phyloP scores from a whole-genome alignment of 1,284 basidiomycete species.

The Tilletia setariae region DNA sequence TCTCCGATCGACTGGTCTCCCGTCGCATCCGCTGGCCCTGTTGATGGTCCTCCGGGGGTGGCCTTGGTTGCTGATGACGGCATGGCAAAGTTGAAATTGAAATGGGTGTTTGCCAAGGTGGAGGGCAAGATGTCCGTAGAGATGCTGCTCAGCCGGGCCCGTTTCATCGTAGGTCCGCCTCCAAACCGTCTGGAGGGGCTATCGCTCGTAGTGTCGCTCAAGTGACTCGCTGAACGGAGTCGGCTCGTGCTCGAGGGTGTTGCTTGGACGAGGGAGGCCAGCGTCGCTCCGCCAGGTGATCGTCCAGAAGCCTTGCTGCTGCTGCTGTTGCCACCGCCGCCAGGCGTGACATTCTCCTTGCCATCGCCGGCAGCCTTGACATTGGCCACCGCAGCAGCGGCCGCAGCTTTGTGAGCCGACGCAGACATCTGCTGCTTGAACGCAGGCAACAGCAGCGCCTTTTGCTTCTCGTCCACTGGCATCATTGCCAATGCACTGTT shows the following conservation, averaged over 20 bases:
- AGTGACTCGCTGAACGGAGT: not conserved
- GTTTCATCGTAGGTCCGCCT: not conserved
- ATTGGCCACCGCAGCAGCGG: conserved; percentile 10
- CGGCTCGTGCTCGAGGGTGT: conserved; percentile 1
- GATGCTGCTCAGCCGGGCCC: conserved; percentile 10
- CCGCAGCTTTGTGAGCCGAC: conserved; percentile 6
- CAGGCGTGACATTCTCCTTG: not conserved
- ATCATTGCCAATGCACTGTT: conserved; percentile 16
- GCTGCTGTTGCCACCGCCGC: not conserved
- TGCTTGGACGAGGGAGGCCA: not conserved
- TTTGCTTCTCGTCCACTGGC: conserved; percentile 17
- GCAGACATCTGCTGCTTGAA: conserved; percentile 15
- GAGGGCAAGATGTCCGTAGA: conserved; percentile 11
- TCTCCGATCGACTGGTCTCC: not conserved
- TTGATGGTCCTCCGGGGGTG: not conserved
- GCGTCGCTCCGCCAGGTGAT: not conserved
- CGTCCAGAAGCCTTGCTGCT: not conserved
- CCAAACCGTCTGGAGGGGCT: not conserved
- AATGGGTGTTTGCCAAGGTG: not conserved
- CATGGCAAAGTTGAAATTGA: not conserved
- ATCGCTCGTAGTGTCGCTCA: conserved; percentile 2
- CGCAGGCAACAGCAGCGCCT: conserved; percentile 13
- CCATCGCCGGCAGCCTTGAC: not conserved
- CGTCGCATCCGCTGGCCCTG: not conserved
- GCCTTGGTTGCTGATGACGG: not conserved